Base-by-base conservation (phyloP, 768 basidiomycete genomes). In the Coprinopsis marcescibilis region DNA sequence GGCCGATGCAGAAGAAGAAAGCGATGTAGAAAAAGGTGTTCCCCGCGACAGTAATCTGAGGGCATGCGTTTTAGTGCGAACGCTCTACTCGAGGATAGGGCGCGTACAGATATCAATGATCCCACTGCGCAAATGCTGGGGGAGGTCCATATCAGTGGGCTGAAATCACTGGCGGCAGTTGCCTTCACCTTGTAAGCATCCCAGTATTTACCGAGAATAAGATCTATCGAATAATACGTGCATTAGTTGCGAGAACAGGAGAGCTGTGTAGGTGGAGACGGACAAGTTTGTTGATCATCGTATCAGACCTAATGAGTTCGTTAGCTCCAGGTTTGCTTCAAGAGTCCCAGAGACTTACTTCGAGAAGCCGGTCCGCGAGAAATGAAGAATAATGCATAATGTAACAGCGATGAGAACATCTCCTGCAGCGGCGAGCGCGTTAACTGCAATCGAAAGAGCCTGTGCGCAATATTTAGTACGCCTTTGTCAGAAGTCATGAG, bases 1-100 rank as follows among this genome's bases (percentile, higher is more conserved):
- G 68, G 17, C 80, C 78, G 30, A 80, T 71, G 56, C 70, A 75
- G 52, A 79, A 81, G 58, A 75, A 83, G 60, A 81, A 83, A 1
- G 68, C 60, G 37, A 80, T 75, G 49, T 81, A 83, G 44, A 79
- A 57, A 63, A 78, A 77, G 0, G 77, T 73, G 2, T 67, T 29
- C 0, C 70, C 71, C 25, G 72, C 72, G 14, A 67, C 64, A 11
- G 64, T 49, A 55, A 80, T 80, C 77, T 80, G 32, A 11, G 29
- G 26, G 14, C 34, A 13, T 36, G 32, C 25, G 43, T 15, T 40
- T 11, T 32, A 29, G 23, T 17, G 26, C 37, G 33, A 52, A 40
- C 42, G 19, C 37, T 14, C 11, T 3, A 19, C 24, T 17, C 4
- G 3, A 6, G 7, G 19, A 51, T 42, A 19, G n/a, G 43, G 24